Percentiles rank a stretch among this genome's conserved stretches.
phyloP scores from a whole-genome alignment of 257 asterid genomes.

The Solanum stenotomum region DNA sequence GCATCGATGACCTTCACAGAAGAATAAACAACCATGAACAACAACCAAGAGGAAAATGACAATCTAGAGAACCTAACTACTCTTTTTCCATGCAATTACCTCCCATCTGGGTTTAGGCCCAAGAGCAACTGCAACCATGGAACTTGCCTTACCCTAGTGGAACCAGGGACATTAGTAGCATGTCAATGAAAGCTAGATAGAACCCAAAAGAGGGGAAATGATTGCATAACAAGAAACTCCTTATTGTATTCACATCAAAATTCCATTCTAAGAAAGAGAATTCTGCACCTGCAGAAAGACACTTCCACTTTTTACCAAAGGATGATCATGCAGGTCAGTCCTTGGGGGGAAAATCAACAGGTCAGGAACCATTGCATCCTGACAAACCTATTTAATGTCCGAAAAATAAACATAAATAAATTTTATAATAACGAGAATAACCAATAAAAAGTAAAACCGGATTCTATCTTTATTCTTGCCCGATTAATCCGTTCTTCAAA shows the following conservation, averaged over 20 bases:
- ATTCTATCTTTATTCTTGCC: background rate
- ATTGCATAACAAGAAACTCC: background rate
- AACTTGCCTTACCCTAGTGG: conserved; percentile 83
- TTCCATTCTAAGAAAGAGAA: background rate
- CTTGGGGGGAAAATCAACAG: conserved; percentile 76
- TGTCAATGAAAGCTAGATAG: background rate
- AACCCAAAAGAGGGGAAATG: background rate
- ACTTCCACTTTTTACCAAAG: conserved; percentile 59
- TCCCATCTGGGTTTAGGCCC: conserved; percentile 82
- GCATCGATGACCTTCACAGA: conserved; percentile 85
- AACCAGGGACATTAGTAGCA: background rate
- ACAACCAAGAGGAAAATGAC: background rate
- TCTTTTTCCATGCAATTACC: conserved; percentile 23
- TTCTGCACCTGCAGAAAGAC: conserved; percentile 67
- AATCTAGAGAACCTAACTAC: background rate
- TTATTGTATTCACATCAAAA: background rate
- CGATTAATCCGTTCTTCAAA: background rate
- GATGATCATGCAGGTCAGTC: conserved; percentile 85
- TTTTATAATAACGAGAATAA: background rate
- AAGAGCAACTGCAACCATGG: conserved; percentile 86
- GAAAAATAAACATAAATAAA: background rate
- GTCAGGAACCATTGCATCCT: conserved; percentile 73
- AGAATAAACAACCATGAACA: conserved; percentile 1
- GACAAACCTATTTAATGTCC: conserved; percentile 37
- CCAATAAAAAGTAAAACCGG: background rate